Conservation (phyloP, 1,284 basidiomycete species). For the Boletellus deceptivus region DNA sequence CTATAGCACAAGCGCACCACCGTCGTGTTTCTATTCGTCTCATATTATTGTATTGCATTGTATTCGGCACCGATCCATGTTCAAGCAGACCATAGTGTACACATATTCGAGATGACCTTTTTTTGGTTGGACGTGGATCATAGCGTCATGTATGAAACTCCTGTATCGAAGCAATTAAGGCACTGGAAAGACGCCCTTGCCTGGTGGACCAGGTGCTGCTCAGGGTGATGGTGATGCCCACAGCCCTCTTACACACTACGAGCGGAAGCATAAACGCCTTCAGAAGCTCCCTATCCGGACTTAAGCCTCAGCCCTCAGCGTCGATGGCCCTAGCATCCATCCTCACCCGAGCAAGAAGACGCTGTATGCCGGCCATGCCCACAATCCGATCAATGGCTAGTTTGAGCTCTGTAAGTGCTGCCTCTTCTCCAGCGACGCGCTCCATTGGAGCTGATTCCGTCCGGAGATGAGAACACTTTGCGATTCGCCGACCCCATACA, state of each 20-base stretch:
- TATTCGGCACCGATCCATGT: neutral
- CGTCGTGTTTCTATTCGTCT: neutral
- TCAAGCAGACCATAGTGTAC: conserved; percentile 1
- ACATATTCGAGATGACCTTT: neutral
- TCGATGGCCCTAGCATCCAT: conserved; percentile 8
- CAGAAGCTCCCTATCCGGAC: neutral
- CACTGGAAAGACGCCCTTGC: no score
- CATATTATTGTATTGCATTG: conserved; percentile 12
- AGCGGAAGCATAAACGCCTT: neutral
- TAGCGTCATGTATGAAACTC: neutral
- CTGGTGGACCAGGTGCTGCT: neutral
- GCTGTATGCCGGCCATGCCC: neutral
- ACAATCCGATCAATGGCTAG: neutral
- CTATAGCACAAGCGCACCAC: neutral
- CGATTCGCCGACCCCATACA: conserved; percentile 16
- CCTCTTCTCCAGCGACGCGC: neutral
- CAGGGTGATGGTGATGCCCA: no score
- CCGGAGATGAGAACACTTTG: conserved; percentile 6
- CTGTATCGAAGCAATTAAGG: conserved; percentile 17
- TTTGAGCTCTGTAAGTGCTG: conserved; percentile 11
- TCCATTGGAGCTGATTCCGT: conserved; percentile 7
- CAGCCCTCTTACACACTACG: conserved; percentile 12
- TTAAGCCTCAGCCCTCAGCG: neutral
- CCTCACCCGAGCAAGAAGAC: conserved; percentile 9
- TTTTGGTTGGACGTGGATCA: conserved; percentile 6